Conservation (phyloP, 1,284 basidiomycete genomes). For the Ustilago tritici region DNA sequence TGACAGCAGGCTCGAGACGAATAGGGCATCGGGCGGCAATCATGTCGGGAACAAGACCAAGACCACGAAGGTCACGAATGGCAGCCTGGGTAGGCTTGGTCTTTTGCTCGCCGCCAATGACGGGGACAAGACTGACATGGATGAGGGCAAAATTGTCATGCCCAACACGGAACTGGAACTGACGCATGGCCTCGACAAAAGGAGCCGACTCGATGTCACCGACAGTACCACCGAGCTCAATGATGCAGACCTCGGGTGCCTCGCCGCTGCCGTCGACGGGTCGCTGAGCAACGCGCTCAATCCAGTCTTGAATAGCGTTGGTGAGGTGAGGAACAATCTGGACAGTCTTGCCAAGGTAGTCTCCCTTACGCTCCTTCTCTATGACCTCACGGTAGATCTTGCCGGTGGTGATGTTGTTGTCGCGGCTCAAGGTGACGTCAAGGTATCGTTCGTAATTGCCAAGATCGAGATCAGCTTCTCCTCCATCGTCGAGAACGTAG, state of each 20-base stretch:
- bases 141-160: slow-evolving; percentile 97
- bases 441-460: slow-evolving; percentile 99
- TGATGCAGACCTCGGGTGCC: slow-evolving; percentile 94
- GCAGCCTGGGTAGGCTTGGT: slow-evolving; percentile 99
- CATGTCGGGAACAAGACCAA: slow-evolving; percentile 92
- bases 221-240: slow-evolving; percentile 95
- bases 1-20: slow-evolving; percentile 83
- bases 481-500: slow-evolving; percentile 97
- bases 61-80: slow-evolving; percentile 90
- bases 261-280: slow-evolving; percentile 95
- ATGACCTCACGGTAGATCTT: slow-evolving; percentile 98
- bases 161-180: slow-evolving; percentile 98
- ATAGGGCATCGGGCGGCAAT: slow-evolving; percentile 86
- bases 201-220: slow-evolving; percentile 97
- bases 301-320: slow-evolving; percentile 98
- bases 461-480: slow-evolving; percentile 96
- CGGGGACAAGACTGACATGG: slow-evolving; percentile 96
- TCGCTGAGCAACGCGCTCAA: slow-evolving; percentile 90
- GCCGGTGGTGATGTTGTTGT: slow-evolving; percentile 98
- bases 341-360: slow-evolving; percentile 98
- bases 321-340: slow-evolving; percentile 98
- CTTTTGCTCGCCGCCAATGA: slow-evolving; percentile 98
- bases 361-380: slow-evolving; percentile 95
- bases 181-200: slow-evolving; percentile 98
- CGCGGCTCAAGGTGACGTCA: slow-evolving; percentile 89